These are phyloP conservation scores for Porphyra umbilicalis DNA, from an alignment of 31 red algal species.

Conservation along the genomic window DNA sequence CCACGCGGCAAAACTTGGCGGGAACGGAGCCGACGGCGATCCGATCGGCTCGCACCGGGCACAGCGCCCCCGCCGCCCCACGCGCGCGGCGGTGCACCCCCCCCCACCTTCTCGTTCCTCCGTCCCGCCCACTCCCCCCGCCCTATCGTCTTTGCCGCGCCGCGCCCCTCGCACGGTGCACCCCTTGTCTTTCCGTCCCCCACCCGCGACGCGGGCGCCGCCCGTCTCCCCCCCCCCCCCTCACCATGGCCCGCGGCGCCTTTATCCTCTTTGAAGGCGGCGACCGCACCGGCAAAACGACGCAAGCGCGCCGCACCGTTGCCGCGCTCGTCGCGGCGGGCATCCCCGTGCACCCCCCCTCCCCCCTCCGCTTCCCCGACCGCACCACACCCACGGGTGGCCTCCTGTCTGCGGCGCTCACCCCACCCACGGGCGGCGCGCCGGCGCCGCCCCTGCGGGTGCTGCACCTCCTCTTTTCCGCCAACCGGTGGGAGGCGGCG, in stretches of 20 bases:
- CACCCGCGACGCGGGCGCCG: neutral
- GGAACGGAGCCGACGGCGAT: too few species aligned
- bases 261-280: conserved; percentile 77
- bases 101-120: too few species aligned
- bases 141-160: too few species aligned
- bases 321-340: conserved; percentile 19
- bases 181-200: too few species aligned
- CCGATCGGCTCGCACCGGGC: too few species aligned
- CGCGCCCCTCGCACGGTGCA: too few species aligned
- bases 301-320: conserved; percentile 31
- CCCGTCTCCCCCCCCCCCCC: neutral
- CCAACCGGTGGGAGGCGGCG: conserved; percentile 86
- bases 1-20: too few species aligned
- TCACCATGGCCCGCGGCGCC: conserved; percentile 40
- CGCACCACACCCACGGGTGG: conserved; percentile 50
- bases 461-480: conserved; percentile 65
- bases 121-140: too few species aligned
- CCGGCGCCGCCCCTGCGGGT: neutral
- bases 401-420: conserved; percentile 44
- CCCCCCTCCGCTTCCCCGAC: conserved; percentile 65
- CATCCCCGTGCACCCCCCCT: conserved; percentile 5
- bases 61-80: too few species aligned
- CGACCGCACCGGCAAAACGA: conserved; percentile 81
- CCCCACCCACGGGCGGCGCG: neutral
- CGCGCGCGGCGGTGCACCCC: too few species aligned